Percentiles rank a stretch among this genome's conserved stretches.
Evolutionary conservation across 2,329 filamentous ascomycete species (phyloP).

Genomic region (Stachybotrys elegans): DNA sequence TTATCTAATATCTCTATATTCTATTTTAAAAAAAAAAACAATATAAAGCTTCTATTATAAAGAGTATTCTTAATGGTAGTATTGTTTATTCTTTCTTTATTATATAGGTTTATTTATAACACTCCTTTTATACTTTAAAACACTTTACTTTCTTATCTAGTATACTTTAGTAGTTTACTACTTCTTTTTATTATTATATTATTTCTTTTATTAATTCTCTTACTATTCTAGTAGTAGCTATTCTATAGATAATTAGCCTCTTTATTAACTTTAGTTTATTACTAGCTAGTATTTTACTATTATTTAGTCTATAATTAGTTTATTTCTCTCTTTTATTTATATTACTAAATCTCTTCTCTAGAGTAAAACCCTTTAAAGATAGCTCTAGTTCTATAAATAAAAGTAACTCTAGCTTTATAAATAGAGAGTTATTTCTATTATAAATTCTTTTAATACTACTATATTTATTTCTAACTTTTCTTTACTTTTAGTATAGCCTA

Average conservation of each 20-base stretch:
- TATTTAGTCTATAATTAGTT: not conserved
- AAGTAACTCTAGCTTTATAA: not conserved
- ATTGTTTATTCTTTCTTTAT: constrained; percentile 4
- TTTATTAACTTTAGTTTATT: not conserved
- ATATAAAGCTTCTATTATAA: constrained; percentile 2
- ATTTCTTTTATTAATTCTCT: not conserved
- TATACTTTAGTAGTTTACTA: constrained; percentile 2
- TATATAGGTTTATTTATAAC: constrained; percentile 2
- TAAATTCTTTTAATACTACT: not conserved
- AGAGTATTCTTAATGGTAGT: not conserved
- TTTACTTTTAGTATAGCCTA: not conserved
- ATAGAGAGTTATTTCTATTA: constrained; percentile 1
- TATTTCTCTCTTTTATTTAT: constrained; percentile 1
- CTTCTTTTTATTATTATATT: constrained; percentile 1
- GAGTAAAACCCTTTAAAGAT: not conserved
- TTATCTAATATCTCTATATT: constrained; percentile 3
- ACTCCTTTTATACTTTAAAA: not conserved
- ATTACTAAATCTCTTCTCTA: not conserved
- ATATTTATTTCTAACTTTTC: constrained; percentile 2
- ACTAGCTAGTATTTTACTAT: not conserved
- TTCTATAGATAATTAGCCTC: not conserved
- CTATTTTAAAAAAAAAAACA: constrained; percentile 1
- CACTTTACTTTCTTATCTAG: not conserved
- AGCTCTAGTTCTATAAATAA: not conserved
- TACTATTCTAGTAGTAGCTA: not conserved